Base-by-base conservation (phyloP, 2,329 filamentous ascomycete species). In the Beauveria scarabaeidicola region DNA sequence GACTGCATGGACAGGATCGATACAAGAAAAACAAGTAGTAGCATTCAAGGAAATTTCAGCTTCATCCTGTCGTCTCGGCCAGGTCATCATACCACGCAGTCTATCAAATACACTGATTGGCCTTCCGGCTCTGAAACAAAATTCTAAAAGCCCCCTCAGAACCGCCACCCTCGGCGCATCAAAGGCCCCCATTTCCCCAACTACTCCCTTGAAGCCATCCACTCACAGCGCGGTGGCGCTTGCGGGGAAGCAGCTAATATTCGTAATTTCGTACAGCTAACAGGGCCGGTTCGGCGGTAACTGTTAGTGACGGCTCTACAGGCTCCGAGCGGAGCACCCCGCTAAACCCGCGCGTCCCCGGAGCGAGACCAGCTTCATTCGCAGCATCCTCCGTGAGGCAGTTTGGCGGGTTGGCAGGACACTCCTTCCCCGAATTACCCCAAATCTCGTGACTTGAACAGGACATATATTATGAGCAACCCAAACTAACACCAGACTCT, bases 391-490 rank as follows among this genome's bases (percentile, higher is more conserved):
- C 51, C 36, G 19, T n/a, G 23, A 19, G 7, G 46, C 27, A 13
- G 11, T 10, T 32, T 32, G 29, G 11, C 29, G 29, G 29, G 10
- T 32, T 13, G 29, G 29, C 29, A 9, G 19, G 11, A 32, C 23
- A 21, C 6, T 21, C n/a, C 11, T 38, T 51, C 23, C 21, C 40
- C 9, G 29, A 21, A 32, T n/a, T 40, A 41, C 44, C 36, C 29
- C 36, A 58, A 52, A 44, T 29, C 52, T 51, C 58, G 52, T 60
- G 46, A 60, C 38, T 44, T 44, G 32, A 13, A 19, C 21, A n/a
- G 36, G 23, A 17, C 38, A 32, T 29, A 17, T 38, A 25, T 17
- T 11, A 9, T 32, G 3, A 15, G 4, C 25, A 32, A 32, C 15
- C 41, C 10, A 9, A 50, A 32, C 27, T 13, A 25, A 21, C 17